Evolutionary conservation across 192 early-diverging fungal genomes (phyloP), one percentile per base, ranked within the genome.

Genomic region (Dissophora globulifera): DNA sequence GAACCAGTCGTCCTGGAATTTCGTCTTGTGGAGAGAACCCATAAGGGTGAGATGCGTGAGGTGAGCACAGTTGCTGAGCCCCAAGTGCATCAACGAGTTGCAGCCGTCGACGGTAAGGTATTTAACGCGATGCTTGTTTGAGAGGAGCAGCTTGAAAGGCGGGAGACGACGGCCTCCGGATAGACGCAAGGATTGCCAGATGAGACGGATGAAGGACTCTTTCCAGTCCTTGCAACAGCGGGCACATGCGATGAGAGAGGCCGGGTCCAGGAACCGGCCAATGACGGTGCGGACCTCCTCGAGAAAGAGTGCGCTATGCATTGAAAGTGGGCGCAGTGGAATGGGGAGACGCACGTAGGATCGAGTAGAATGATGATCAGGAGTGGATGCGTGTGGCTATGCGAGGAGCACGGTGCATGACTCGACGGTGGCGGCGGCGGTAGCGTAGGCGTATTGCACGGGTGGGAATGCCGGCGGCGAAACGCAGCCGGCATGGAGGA

Each of bases 281-380:
- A 62, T 62, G n/a, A 20, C 1, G n/a, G 22, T 50, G 25, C 32
- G 23, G 25, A 62, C 35, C 45, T 62, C 59, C 13, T 50, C 47
- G 8, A 62, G n/a, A 1, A 38, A 2, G 26, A 62, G 59, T 8
- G 59, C 59, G 4, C 2, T 23, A 25, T 62, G 59, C 46, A 51
- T 62, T 17, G 38, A 40, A 26, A 50, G 27, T 29, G 22, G 46
- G 22, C 9, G 46, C 7, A 48, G 9, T 7, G 46, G 46, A 20
- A 19, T 6, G 5, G 19, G 22, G 46, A 48, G 46, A 19, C 6
- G n/a, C n/a, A n/a, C n/a, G 35, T 38, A 38, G 35, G 35, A 38
- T n/a, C 7, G 35, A 38, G 35, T 9, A 38, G 35, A 38, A 13
- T 38, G 13, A 38, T 38, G 35, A 13, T 38, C n/a, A n/a, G n/a